These are phyloP conservation scores for Yamadazyma spencermartinsiae DNA, from an alignment of 1,139 yeast species.

Conservation along the genomic window DNA sequence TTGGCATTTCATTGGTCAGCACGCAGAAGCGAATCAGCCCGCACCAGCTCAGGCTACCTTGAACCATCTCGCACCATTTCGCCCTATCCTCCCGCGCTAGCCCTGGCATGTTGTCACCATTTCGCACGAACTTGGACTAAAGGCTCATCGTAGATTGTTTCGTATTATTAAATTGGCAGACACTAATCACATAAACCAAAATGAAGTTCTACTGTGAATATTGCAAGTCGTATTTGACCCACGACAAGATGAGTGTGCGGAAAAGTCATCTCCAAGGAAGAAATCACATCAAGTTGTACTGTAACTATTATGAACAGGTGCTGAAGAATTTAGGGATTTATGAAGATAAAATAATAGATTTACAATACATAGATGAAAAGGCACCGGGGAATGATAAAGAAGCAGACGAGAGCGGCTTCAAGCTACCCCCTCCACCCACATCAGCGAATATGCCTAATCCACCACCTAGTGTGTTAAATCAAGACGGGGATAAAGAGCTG, in stretches of 20 bases:
- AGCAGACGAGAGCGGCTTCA: constrained; percentile 17
- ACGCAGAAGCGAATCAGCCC: no score
- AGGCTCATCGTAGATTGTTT: no score
- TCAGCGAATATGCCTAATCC: constrained; percentile 33
- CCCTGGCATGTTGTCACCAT: no score
- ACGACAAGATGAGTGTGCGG: constrained; percentile 85
- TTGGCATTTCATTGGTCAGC: constrained; percentile 10
- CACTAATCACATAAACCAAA: background rate
- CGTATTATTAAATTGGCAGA: background rate
- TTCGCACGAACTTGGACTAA: no score
- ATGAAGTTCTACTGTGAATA: constrained; percentile 77
- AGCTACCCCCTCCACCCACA: constrained; percentile 38
- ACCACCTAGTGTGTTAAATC: constrained; percentile 33
- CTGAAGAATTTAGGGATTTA: constrained; percentile 52
- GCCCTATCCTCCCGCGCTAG: no score
- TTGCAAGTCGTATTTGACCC: constrained; percentile 83
- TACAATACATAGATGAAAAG: constrained; percentile 33
- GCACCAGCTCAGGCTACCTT: no score
- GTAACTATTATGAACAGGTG: constrained; percentile 70
- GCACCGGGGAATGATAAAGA: constrained; percentile 39
- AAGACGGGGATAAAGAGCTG: constrained; percentile 14
- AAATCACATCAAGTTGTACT: constrained; percentile 72
- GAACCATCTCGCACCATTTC: no score
- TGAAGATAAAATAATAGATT: constrained; percentile 33
- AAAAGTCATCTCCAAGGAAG: constrained; percentile 80